Evolutionary conservation across 331 rosid species (phyloP).

Genomic region (Cydonia oblonga): DNA sequence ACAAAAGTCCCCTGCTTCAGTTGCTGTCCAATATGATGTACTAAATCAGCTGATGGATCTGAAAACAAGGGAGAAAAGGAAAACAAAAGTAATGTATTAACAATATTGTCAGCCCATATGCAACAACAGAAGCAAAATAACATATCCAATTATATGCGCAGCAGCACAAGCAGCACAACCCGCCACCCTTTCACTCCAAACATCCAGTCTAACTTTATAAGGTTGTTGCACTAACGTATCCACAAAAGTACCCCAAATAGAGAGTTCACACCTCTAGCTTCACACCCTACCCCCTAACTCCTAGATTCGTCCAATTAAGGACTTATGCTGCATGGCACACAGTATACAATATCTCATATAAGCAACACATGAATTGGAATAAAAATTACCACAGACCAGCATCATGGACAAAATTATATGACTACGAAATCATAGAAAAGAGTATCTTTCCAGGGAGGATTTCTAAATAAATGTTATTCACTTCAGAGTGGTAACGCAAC

Average conservation of each 20-base stretch:
- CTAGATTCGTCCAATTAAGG: background rate
- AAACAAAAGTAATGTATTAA: constrained; percentile 8
- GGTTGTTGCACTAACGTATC: background rate
- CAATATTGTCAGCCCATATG: constrained; percentile 7
- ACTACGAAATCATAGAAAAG: background rate
- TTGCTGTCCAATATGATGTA: constrained; percentile 19
- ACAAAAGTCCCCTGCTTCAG: constrained; percentile 33
- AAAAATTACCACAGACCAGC: background rate
- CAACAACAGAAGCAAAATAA: too few species aligned
- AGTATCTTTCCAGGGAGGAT: background rate
- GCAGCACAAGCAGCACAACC: background rate
- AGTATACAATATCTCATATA: background rate
- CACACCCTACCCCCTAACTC: background rate
- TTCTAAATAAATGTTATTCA: background rate
- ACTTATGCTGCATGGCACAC: background rate
- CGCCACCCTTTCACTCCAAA: background rate
- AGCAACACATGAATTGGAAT: background rate
- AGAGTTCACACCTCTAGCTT: background rate
- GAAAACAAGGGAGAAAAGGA: constrained; percentile 13
- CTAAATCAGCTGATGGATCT: constrained; percentile 39
- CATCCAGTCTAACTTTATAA: background rate
- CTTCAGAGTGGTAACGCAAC: background rate
- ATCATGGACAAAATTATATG: background rate
- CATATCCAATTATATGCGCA: too few species aligned
- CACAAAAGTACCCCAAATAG: background rate